phyloP scores from a whole-genome alignment of 257 asterid species.

The Solanum bukasovii region DNA sequence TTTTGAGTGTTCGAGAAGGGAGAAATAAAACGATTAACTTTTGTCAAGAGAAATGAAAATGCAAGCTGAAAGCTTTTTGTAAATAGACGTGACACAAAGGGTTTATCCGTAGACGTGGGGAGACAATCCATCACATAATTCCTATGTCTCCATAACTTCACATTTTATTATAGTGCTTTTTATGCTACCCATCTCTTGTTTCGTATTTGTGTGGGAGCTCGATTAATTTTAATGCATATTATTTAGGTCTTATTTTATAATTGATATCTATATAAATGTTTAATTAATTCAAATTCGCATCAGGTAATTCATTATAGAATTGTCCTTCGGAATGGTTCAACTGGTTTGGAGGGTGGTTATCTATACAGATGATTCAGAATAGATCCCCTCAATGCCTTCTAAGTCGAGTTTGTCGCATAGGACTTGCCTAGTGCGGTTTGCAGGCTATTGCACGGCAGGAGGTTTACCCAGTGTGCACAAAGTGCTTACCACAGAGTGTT shows the following conservation, averaged over 20 bases:
- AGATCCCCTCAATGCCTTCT: background rate
- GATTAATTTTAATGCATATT: background rate
- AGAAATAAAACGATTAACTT: background rate
- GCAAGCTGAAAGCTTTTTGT: background rate
- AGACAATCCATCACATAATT: slow-evolving; percentile 27
- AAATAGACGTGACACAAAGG: slow-evolving; percentile 12
- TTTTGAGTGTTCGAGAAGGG: background rate
- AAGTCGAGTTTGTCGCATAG: background rate
- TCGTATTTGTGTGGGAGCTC: accelerated
- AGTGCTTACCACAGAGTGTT: no score
- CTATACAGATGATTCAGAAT: accelerated
- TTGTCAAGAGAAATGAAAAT: background rate
- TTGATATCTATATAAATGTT: no score
- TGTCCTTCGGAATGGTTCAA: no score
- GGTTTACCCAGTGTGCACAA: background rate
- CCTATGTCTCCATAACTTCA: background rate
- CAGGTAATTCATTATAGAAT: no score
- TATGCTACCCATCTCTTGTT: no score
- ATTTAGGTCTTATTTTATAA: no score
- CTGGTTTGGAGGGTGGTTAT: no score
- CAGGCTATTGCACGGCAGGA: background rate
- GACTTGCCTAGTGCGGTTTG: accelerated
- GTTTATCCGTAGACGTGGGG: slow-evolving; percentile 59
- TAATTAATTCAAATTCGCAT: no score
- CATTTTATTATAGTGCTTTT: background rate